phyloP scores from a whole-genome alignment of 2,329 filamentous ascomycete species.

The Phaeoacremonium minimum region DNA sequence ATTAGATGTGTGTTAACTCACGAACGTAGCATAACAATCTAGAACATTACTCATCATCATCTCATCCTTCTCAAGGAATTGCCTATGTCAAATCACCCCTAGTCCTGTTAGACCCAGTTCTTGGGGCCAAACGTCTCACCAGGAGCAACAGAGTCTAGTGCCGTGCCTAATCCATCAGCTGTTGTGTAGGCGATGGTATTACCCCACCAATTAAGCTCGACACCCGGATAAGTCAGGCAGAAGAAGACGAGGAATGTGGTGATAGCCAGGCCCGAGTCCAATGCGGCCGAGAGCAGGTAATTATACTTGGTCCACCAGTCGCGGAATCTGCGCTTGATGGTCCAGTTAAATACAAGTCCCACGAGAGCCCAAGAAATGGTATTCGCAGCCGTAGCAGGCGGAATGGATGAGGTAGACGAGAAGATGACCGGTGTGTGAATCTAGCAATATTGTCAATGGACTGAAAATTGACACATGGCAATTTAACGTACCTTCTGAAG shows the following conservation, averaged over 20 bases:
- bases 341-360: slow-evolving; percentile 45
- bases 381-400: slow-evolving; percentile 40
- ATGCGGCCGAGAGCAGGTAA: slow-evolving; percentile 47
- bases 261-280: slow-evolving; percentile 45
- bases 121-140: slow-evolving; percentile 4
- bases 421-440: slow-evolving; percentile 42
- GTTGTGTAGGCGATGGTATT: slow-evolving; percentile 23
- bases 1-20: too few species aligned
- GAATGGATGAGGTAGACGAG: slow-evolving; percentile 41
- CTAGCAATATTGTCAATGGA: too few species aligned
- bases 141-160: slow-evolving; percentile 2
- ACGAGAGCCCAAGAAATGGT: slow-evolving; percentile 41
- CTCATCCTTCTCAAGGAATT: too few species aligned
- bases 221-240: slow-evolving; percentile 36
- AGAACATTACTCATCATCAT: too few species aligned
- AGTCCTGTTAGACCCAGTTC: not conserved
- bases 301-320: slow-evolving; percentile 51
- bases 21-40: too few species aligned
- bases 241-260: slow-evolving; percentile 51
- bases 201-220: slow-evolving; percentile 44
- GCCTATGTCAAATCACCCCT: too few species aligned
- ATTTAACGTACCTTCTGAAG: not conserved
- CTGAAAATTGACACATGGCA: too few species aligned
- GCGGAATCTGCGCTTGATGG: slow-evolving; percentile 36
- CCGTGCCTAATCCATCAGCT: slow-evolving; percentile 3